phyloP scores from a whole-genome alignment of 1,284 basidiomycete genomes.

The Boletellus sp. region DNA sequence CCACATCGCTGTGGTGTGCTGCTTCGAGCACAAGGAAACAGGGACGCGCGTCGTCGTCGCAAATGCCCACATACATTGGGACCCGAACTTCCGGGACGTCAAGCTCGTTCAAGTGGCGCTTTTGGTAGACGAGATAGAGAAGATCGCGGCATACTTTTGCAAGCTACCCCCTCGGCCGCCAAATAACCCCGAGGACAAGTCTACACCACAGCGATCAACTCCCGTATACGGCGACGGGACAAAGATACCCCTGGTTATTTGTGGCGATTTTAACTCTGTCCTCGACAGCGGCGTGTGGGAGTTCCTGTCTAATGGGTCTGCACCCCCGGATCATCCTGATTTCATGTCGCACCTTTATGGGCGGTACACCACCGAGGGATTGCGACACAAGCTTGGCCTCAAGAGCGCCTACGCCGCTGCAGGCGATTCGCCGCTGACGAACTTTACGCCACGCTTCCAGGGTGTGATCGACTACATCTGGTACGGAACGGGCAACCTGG shows the following conservation, averaged over 20 bases:
- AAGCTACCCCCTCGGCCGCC: slow-evolving; percentile 71
- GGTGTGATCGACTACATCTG: slow-evolving; percentile 94
- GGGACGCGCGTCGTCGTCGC: slow-evolving; percentile 87
- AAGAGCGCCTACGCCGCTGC: slow-evolving; percentile 77
- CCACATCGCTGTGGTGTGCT: slow-evolving; percentile 86
- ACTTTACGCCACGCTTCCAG: slow-evolving; percentile 84
- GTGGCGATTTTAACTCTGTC: slow-evolving; percentile 94
- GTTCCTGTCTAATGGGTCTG: slow-evolving; percentile 74
- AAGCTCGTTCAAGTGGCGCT: slow-evolving; percentile 96
- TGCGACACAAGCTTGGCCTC: slow-evolving; percentile 77
- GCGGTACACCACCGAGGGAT: slow-evolving; percentile 86
- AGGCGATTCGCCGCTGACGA: slow-evolving; percentile 81
- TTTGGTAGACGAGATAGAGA: slow-evolving; percentile 90
- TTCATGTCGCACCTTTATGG: slow-evolving; percentile 94
- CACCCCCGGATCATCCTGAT: slow-evolving; percentile 81
- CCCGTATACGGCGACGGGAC: slow-evolving; percentile 77
- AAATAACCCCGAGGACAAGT: slow-evolving; percentile 30
- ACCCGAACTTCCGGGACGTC: slow-evolving; percentile 91
- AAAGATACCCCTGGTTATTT: slow-evolving; percentile 90
- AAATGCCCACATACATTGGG: slow-evolving; percentile 94
- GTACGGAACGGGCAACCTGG: slow-evolving; percentile 78
- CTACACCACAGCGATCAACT: slow-evolving; percentile 43
- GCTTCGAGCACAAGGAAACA: slow-evolving; percentile 84
- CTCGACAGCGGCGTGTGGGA: slow-evolving; percentile 91
- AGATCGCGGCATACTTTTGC: slow-evolving; percentile 83